These are phyloP conservation scores for Microglena sp. DNA, from an alignment of 139 green algal genomes.

Conservation along the genomic window DNA sequence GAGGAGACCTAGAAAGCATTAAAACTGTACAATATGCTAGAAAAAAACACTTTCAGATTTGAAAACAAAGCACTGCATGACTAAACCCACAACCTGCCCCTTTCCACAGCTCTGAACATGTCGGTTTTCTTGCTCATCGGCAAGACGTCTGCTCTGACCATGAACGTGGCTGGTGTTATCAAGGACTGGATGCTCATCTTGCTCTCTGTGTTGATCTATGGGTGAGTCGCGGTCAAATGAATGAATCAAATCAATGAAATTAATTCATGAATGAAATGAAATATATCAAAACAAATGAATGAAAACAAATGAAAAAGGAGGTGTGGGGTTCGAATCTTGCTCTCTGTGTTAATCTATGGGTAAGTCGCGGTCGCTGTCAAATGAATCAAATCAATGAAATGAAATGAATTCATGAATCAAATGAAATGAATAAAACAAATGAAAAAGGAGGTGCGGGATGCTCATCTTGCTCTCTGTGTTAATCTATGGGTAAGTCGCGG, in stretches of 20 bases:
- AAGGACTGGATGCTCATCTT: constrained; percentile 54
- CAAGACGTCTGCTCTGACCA: constrained; percentile 68
- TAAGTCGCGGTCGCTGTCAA: too few species aligned
- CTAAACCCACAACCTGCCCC: background rate
- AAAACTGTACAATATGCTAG: too few species aligned
- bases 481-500: constrained; percentile 32
- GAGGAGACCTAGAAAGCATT: too few species aligned
- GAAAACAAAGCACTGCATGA: background rate
- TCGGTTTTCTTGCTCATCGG: constrained; percentile 81
- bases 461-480: constrained; percentile 38
- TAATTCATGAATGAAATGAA: background rate
- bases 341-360: background rate
- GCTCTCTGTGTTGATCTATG: constrained; percentile 34
- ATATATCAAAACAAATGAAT: background rate
- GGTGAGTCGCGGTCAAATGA: constrained; percentile 17
- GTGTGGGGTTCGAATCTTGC: background rate
- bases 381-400: too few species aligned
- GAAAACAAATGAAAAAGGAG: background rate
- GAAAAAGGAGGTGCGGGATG: constrained; percentile 7
- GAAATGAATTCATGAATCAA: background rate
- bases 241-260: background rate
- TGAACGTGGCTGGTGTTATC: constrained; percentile 76
- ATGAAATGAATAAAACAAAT: background rate
- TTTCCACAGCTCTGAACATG: constrained; percentile 68
- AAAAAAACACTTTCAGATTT: too few species aligned